Base-by-base conservation (phyloP, 306 rosid genomes). In the Elaeagnus macrophylla region DNA sequence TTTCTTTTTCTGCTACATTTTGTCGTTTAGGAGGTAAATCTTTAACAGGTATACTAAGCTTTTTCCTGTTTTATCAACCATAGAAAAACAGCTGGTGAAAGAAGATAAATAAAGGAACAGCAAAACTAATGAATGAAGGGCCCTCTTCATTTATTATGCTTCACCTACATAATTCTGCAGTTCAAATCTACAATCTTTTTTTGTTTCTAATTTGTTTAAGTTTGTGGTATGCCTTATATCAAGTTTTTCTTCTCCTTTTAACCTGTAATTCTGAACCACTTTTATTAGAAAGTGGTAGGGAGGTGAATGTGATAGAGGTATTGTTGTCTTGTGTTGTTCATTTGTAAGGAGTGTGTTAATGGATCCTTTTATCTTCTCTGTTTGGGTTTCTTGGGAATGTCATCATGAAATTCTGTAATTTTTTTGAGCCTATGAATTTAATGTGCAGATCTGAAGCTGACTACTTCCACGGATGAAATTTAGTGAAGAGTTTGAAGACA, bases 381-480 rank as follows among this genome's bases (percentile, higher is more conserved):
- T 65, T 57, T 17, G 57, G 48, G 64, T 53, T 54, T 53, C 54
- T 46, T 64, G 73, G 59, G 66, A 75, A 48, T 67, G 67, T 61
- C 57, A 41, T 51, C 51, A 12, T 67, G 57, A 70, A 71, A 57
- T 71, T 1, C 32, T 25, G 32, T 18, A 45, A 19, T 15, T 12
- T 48, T 36, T 68, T 48, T 44, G 56, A 71, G 52, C 64, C 62
- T 56, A 57, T 41, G 61, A 49, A 37, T 53, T 51, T 67, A 32
- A 51, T 25, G 54, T 60, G 81, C 79, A 84, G 99, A 86, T 82
- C 96, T 78, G 82, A 64, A 54, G 75, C 37, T 58, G 67, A 56
- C 60, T 52, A 53, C n/a, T 56, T 54, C 39, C 64, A 53, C 45
- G 62, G 70, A 73, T 65, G 76, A 49, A 51, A 43, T 50, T 12